These are phyloP conservation scores for Trichoderma breve DNA, from an alignment of 2,329 filamentous ascomycete species.

Conservation along the genomic window DNA sequence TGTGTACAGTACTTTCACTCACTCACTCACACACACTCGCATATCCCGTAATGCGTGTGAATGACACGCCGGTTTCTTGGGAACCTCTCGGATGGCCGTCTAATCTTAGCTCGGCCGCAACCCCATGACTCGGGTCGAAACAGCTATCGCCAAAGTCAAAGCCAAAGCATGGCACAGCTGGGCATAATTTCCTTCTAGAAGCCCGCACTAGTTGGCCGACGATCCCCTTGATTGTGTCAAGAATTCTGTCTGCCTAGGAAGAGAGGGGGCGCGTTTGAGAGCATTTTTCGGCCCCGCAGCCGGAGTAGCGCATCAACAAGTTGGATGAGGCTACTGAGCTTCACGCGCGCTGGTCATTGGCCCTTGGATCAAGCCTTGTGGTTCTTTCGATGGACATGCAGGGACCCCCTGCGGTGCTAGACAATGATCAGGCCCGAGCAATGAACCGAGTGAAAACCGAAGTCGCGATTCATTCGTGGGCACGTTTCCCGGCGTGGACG, in stretches of 20 bases:
- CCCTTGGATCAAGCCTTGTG: neutral
- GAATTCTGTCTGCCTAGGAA: neutral
- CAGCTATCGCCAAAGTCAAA: neutral
- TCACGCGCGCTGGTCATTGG: neutral
- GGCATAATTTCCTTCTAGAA: slow-evolving; percentile 4
- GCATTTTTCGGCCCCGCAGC: slow-evolving; percentile 14
- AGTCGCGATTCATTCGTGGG: slow-evolving; percentile 8
- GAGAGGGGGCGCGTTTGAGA: neutral
- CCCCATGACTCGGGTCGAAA: slow-evolving; percentile 11
- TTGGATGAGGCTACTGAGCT: slow-evolving; percentile 1
- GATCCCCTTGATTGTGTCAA: neutral
- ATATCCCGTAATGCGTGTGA: neutral
- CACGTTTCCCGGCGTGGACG: neutral
- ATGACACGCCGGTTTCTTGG: neutral
- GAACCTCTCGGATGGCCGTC: neutral
- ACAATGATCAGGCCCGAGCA: neutral
- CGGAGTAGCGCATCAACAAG: slow-evolving; percentile 1
- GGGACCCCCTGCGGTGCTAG: neutral
- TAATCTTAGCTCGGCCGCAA: neutral
- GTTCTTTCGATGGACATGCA: neutral
- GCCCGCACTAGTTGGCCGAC: neutral
- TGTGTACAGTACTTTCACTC: neutral
- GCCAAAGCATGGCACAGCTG: neutral
- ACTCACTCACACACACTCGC: neutral
- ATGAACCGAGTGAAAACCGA: slow-evolving; percentile 12